Evolutionary conservation across 495 filamentous ascomycete genomes (phyloP), one percentile per base, ranked within the genome.

Genomic region (Paragyromitra xinjiangensis): DNA sequence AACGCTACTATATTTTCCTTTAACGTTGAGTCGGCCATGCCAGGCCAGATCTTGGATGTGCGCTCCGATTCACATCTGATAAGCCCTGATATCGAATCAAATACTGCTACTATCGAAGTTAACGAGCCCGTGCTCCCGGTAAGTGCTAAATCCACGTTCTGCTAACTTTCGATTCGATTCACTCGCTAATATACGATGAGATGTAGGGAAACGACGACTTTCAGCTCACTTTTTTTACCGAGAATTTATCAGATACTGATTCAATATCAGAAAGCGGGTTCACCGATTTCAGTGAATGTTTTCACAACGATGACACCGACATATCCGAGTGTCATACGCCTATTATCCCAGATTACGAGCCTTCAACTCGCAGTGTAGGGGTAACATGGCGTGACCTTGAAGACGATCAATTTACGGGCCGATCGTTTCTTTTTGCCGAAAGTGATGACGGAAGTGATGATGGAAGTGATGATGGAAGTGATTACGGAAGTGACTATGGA

Each of bases 1-100:
- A 77, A 73, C 69, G 74, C 74, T 66, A 67, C 74, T 39, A 44
- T 77, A 73, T 77, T 77, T 66, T 77, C 74, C 16, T 77, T 77
- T 69, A 77, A 77, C 69, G 74, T 77, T 45, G 74, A 77, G 74
- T 77, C 74, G 62, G 74, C 69, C 19, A 77, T 77, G 74, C 74
- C 74, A 59, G 69, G 74, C 51, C 74, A 73, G 69, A 77, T 77
- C 69, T 40, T 77, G 51, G 74, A 77, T 61, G 69, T 77, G n/a
- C 74, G 74, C 34, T 77, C 74, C 19, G 69, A 77, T 61, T 77
- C 74, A 77, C 74, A 77, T 29, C 51, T 51, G 42, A 77, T 77
- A 73, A 77, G 29, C 29, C 61, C 69, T n/a, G 69, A 77, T 24
- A 77, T 77, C 74, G 69, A 77, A 77, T 77, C 53, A 77, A 77